A percentile compares a stretch with the other conserved stretches of the same genome.
Conservation (phyloP, 23 red algal genomes). For the Gracilaria gracilis region DNA sequence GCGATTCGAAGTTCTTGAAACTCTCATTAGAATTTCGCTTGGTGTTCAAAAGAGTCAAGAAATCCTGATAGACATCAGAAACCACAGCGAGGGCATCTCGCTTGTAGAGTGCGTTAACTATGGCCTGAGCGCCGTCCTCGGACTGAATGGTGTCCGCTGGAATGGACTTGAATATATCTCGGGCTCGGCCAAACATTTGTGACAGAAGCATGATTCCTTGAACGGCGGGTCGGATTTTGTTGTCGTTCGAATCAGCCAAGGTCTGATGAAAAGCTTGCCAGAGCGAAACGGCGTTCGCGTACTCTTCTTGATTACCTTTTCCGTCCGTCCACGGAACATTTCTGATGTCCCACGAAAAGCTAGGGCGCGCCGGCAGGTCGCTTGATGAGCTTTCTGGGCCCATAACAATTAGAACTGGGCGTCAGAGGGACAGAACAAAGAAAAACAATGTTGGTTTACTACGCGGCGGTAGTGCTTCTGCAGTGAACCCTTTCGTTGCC, state of each 20-base stretch:
- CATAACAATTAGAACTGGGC: not conserved
- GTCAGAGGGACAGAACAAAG: too few relatives aligned
- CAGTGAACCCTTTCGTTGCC: too few relatives aligned
- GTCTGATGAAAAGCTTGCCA: slow-evolving; percentile 15
- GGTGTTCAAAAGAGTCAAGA: not conserved
- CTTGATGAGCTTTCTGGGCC: slow-evolving; percentile 8
- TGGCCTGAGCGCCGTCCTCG: not conserved
- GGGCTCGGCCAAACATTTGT: slow-evolving; percentile 6
- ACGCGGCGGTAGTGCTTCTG: too few relatives aligned
- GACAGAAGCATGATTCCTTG: slow-evolving; percentile 12
- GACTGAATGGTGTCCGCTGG: not conserved
- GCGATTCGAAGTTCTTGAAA: not conserved
- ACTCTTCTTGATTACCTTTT: slow-evolving; percentile 7
- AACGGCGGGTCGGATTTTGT: not conserved
- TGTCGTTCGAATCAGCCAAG: not conserved
- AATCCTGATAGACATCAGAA: slow-evolving; percentile 13
- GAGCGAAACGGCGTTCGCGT: slow-evolving; percentile 10
- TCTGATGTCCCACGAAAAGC: slow-evolving; percentile 18
- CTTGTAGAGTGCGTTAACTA: slow-evolving; percentile 41
- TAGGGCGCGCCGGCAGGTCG: not conserved
- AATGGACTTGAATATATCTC: slow-evolving; percentile 22
- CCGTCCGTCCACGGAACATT: slow-evolving; percentile 10
- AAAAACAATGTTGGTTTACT: not conserved
- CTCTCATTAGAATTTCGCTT: not conserved
- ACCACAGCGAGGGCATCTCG: slow-evolving; percentile 31